Conservation (phyloP, 805 yeast species). For the Nakazawaea wyomingensis region DNA sequence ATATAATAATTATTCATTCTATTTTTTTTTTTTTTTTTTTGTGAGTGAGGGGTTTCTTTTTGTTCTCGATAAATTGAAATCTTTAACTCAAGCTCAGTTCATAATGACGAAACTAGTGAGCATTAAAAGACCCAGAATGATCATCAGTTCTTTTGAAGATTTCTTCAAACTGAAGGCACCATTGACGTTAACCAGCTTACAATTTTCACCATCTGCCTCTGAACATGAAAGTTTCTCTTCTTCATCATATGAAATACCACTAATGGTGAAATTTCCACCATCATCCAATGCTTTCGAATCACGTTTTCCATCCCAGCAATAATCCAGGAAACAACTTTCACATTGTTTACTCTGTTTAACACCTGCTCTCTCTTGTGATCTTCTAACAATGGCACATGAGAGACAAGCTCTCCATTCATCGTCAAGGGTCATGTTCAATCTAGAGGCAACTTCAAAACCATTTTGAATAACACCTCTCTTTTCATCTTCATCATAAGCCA, state of each 20-base stretch:
- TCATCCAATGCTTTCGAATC: slow-evolving; percentile 4
- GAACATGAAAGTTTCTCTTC: too few species aligned
- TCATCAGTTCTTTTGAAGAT: not conserved
- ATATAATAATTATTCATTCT: too few species aligned
- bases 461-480: slow-evolving; percentile 58
- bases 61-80: too few species aligned
- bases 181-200: too few species aligned
- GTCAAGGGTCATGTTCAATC: slow-evolving; percentile 64
- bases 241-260: slow-evolving; percentile 30
- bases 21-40: too few species aligned
- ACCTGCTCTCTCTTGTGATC: slow-evolving; percentile 67
- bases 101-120: not conserved
- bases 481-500: slow-evolving; percentile 56
- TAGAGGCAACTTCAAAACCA: slow-evolving; percentile 68
- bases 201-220: too few species aligned
- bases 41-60: too few species aligned
- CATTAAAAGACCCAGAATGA: not conserved
- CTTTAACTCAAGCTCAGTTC: not conserved
- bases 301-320: slow-evolving; percentile 68
- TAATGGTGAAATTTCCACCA: slow-evolving; percentile 32
- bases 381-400: slow-evolving; percentile 77
- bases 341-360: slow-evolving; percentile 65
- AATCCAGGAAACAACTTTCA: slow-evolving; percentile 58
- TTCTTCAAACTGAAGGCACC: slow-evolving; percentile 12
- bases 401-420: slow-evolving; percentile 67